Evolutionary conservation across 768 basidiomycete species (phyloP).

Genomic region (Tricholoma terreum): DNA sequence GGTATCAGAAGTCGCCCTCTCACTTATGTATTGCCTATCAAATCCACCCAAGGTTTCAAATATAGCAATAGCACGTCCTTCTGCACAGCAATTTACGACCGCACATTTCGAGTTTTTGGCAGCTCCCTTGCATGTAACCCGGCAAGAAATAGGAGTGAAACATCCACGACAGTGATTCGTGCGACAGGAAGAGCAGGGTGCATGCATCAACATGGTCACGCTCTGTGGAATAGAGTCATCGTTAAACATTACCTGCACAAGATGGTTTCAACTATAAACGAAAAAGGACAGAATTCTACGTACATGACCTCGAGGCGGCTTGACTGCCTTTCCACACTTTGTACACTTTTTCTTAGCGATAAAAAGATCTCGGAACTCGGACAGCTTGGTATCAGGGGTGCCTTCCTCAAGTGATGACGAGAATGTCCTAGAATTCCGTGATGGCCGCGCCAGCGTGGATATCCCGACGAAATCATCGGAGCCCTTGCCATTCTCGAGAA

Average conservation of each 20-base stretch:
- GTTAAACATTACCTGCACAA: conserved; percentile 26
- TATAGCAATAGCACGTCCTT: conserved; percentile 46
- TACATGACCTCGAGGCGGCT: conserved; percentile 43
- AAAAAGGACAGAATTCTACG: conserved; percentile 17
- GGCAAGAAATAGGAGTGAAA: conserved; percentile 37
- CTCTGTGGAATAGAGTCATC: conserved; percentile 25
- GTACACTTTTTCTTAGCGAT: conserved; percentile 32
- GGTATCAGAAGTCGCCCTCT: conserved; percentile 36
- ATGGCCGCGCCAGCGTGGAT: neutral
- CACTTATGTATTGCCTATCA: conserved; percentile 43
- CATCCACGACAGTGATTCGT: conserved; percentile 51
- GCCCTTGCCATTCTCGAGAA: neutral
- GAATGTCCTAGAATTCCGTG: neutral
- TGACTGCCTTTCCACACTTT: conserved; percentile 33
- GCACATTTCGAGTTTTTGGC: conserved; percentile 30
- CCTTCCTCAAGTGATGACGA: conserved; percentile 4
- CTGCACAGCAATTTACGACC: conserved; percentile 42
- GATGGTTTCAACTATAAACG: neutral
- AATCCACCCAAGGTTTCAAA: conserved; percentile 49
- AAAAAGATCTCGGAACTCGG: conserved; percentile 34
- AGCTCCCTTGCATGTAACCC: conserved; percentile 39
- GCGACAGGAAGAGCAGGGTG: conserved; percentile 39
- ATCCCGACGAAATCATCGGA: neutral
- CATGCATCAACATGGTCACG: conserved; percentile 38
- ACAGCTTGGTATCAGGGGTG: conserved; percentile 32